phyloP scores from a whole-genome alignment of 352 stramenopile genomes.

The Phytophthora vignae region DNA sequence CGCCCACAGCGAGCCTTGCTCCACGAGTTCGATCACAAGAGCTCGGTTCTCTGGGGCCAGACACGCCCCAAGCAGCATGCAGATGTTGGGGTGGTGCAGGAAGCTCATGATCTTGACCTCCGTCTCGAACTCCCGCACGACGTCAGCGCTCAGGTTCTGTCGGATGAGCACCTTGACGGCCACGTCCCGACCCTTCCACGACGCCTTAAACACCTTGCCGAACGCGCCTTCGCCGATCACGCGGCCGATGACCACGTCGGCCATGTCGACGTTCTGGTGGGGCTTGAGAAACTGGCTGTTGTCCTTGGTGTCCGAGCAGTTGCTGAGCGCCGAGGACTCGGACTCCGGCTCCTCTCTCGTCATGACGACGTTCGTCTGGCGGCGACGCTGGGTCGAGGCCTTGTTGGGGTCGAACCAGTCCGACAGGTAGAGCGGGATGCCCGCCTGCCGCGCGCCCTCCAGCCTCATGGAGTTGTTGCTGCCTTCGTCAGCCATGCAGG shows the following conservation, averaged over 20 bases:
- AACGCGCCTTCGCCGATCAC: conserved; percentile 86
- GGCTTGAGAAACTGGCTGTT: conserved; percentile 42
- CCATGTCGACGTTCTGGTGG: conserved; percentile 68
- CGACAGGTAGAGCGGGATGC: conserved; percentile 72
- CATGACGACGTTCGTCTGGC: conserved; percentile 42
- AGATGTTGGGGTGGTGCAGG: conserved; percentile 97
- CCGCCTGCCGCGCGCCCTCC: conserved; percentile 59
- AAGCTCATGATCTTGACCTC: conserved; percentile 90
- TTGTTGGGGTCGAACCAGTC: conserved; percentile 53
- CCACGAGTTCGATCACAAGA: conserved; percentile 96
- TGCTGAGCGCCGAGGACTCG: conserved; percentile 22
- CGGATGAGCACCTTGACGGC: conserved; percentile 82
- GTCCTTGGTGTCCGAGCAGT: conserved; percentile 19
- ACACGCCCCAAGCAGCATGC: conserved; percentile 96
- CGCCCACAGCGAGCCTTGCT: conserved; percentile 94
- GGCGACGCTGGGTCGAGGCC: conserved; percentile 25
- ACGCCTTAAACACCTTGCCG: conserved; percentile 76
- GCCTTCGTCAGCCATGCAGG: conserved; percentile 40
- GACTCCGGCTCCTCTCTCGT: conserved; percentile 34
- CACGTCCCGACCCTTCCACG: conserved; percentile 62
- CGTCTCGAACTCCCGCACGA: conserved; percentile 81
- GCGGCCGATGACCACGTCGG: conserved; percentile 57
- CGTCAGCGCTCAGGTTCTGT: conserved; percentile 73
- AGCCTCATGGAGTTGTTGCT: conserved; percentile 60
- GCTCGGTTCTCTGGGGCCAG: conserved; percentile 92